phyloP scores from a whole-genome alignment of 1,139 yeast genomes.

The Nakaseomyces kungkrabaensis region DNA sequence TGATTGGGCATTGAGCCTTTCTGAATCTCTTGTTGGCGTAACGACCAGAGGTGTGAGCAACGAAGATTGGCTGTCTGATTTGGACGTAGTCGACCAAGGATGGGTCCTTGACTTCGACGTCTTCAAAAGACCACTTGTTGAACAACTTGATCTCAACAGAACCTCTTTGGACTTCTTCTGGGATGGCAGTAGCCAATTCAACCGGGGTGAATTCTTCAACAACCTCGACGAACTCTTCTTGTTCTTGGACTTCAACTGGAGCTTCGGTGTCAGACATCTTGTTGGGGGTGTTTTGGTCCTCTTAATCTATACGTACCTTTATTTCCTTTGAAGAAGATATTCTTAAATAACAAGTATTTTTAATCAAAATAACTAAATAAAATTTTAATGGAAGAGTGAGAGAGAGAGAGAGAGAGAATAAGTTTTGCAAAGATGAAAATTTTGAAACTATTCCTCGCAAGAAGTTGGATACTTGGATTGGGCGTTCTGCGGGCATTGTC shows the following conservation, averaged over 20 bases:
- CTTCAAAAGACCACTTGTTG: conserved; percentile 99
- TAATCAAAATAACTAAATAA: no score
- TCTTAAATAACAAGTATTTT: no score
- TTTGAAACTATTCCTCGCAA: no score
- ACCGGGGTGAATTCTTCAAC: conserved; percentile 65
- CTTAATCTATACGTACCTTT: not conserved
- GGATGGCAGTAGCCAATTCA: conserved; percentile 88
- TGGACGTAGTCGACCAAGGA: conserved; percentile 98
- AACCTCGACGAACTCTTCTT: conserved; percentile 44
- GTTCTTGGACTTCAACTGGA: conserved; percentile 43
- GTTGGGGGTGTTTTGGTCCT: conserved; percentile 6
- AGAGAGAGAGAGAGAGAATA: no score
- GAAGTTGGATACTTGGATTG: no score
- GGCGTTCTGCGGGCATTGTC: no score
- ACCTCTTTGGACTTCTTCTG: conserved; percentile 95
- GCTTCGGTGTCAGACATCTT: conserved; percentile 39
- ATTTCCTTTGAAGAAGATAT: no score
- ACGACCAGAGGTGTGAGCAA: conserved; percentile 99
- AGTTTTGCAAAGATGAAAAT: no score
- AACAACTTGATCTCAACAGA: conserved; percentile 93
- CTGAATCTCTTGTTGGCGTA: conserved; percentile 99
- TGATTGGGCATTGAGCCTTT: conserved; percentile 99
- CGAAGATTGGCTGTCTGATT: conserved; percentile 95
- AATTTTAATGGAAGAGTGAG: no score
- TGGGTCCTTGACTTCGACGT: conserved; percentile 94